Evolutionary conservation across 345 rosid genomes (phyloP).

Genomic region (Hibiscus trionum): DNA sequence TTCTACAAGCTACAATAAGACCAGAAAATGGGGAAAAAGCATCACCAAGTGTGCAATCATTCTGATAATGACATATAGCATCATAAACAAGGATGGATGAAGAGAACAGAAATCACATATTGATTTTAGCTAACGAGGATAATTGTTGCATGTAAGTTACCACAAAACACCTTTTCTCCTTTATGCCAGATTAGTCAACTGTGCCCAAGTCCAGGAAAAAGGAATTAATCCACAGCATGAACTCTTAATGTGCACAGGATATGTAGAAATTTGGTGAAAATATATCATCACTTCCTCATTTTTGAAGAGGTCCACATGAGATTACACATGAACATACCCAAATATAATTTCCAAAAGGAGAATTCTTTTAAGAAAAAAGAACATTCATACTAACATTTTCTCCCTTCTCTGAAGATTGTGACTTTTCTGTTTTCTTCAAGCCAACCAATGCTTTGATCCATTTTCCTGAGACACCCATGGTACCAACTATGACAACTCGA

Average conservation of each 20-base stretch:
- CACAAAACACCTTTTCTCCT: not conserved
- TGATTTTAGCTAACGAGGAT: not conserved
- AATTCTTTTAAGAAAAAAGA: not conserved
- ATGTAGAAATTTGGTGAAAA: not conserved
- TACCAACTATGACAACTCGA: constrained; percentile 7
- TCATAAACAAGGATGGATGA: not conserved
- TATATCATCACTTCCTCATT: not conserved
- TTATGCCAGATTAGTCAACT: not conserved
- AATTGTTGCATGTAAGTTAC: not conserved
- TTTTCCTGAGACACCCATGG: constrained; percentile 91
- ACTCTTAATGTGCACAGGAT: not conserved
- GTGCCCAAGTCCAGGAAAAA: constrained; percentile 1
- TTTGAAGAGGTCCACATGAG: not conserved
- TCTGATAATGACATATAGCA: not conserved
- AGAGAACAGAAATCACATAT: not conserved
- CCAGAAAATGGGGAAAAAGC: not conserved
- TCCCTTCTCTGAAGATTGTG: constrained; percentile 53
- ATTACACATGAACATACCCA: not conserved
- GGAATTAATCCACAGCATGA: not conserved
- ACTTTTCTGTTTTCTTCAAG: constrained; percentile 66
- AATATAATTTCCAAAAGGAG: not conserved
- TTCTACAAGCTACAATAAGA: not conserved
- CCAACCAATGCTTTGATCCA: constrained; percentile 94
- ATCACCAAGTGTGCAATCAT: not conserved
- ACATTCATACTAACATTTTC: constrained; percentile 46